Evolutionary conservation across 305 asterid genomes (phyloP), one percentile per base, ranked within the genome.

Genomic region (Fraxinus ornus): DNA sequence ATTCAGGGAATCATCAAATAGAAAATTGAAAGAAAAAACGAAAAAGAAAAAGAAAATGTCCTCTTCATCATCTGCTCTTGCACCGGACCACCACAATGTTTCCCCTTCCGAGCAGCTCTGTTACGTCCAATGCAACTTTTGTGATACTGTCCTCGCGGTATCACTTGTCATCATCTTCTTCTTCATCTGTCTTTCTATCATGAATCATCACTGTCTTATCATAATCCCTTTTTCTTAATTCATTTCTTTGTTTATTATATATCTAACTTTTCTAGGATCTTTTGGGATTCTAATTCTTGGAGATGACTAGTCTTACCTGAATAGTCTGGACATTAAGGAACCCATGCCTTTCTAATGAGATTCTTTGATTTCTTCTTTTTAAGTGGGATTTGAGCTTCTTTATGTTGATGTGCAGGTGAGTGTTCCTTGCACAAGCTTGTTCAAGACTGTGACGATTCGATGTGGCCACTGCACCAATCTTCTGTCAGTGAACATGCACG

Each of bases 401-500:
- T 36, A 6, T 62, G 24, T 37, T 75, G 7, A 57, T 57, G 12
- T 12, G 57, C 78, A 95, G 99, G 99, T 96, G 88, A 87, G 95
- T 66, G 99, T 96, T 49, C 99, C 99, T 39, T 87, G 97, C 91
- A 88, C 98, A 3, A 94, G 99, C 86, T 84, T 94, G 90, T 93
- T 93, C 97, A 96, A 92, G 91, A 94, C 94, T 21, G 99, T 96
- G 37, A 92, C 99, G 1, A 98, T 96, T 60, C 83, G 99, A 66
- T 96, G 99, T 36, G 99, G 99, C 41, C 98, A 96, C 88, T 96
- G 99, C 95, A 87, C 97, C 85, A 96, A 93, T 77, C 98, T 96
- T 79, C 89, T 96, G 33, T 93, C 99, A 37, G 98, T 93, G 32
- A 92, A 96, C 93, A 91, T 94, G 97, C 94, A 95, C 8, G 91